phyloP scores from a whole-genome alignment of 140 eudicot genomes.

The Oenanthe javanica region DNA sequence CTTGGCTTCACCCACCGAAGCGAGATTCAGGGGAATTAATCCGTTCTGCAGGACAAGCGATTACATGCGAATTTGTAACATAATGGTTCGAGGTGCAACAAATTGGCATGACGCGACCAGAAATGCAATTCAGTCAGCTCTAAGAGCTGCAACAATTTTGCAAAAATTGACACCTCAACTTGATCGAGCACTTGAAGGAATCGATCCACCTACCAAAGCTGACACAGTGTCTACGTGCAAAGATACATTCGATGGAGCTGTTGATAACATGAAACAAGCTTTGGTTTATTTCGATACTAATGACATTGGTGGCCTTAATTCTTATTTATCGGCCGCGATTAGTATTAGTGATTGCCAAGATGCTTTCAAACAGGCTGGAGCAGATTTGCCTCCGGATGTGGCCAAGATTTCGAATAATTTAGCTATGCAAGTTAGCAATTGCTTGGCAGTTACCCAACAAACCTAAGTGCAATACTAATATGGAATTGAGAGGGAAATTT shows the following conservation, averaged over 20 bases:
- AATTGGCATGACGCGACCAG: conserved; percentile 5
- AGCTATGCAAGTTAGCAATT: background rate
- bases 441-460: conserved; percentile 19
- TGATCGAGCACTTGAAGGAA: background rate
- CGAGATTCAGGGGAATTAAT: conserved; percentile 9
- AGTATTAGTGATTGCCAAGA: conserved; percentile 4
- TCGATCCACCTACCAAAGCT: background rate
- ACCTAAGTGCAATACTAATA: background rate
- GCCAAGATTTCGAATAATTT: background rate
- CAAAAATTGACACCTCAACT: background rate
- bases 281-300: background rate
- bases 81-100: conserved; percentile 4
- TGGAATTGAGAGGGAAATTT: background rate
- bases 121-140: conserved; percentile 6
- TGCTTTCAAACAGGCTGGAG: background rate
- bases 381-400: conserved; percentile 2
- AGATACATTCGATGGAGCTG: background rate
- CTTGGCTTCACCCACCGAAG: conserved; percentile 4
- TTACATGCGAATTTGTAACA: conserved; percentile 4
- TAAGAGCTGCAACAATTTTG: background rate
- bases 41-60: conserved; percentile 10
- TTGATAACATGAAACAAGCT: conserved; percentile 6
- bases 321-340: background rate
- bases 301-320: conserved; percentile 12
- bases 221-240: background rate